These are phyloP conservation scores for Mycena chlorophos DNA, from an alignment of 768 basidiomycete genomes.

Conservation along the genomic window DNA sequence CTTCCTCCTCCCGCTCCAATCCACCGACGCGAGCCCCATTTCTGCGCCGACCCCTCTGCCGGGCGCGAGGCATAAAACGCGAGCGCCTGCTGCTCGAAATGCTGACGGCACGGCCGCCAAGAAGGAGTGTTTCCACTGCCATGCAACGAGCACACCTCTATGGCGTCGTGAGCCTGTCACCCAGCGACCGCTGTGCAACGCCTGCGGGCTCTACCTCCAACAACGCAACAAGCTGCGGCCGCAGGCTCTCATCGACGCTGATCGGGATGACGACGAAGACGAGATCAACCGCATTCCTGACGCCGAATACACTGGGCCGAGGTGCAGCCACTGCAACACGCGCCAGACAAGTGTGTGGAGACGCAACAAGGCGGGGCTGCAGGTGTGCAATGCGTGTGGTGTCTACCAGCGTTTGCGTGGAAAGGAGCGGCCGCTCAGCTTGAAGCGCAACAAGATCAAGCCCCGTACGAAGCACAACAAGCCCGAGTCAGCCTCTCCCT, in stretches of 20 bases:
- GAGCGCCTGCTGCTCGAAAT: neutral
- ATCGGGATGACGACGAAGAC: neutral
- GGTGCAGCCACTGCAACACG: neutral
- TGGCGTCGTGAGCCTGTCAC: conserved; percentile 14
- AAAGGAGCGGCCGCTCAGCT: neutral
- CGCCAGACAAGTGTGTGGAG: conserved; percentile 2
- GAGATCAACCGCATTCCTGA: neutral
- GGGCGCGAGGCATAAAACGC: neutral
- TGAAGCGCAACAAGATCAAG: conserved; percentile 1
- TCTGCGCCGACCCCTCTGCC: neutral
- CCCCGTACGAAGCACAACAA: conserved; percentile 4
- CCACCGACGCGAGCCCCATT: neutral
- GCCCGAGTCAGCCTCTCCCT: no score
- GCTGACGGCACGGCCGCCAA: neutral
- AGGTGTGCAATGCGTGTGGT: conserved; percentile 7
- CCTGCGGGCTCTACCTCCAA: conserved; percentile 13
- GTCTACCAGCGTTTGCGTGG: conserved; percentile 2
- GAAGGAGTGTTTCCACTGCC: conserved; percentile 12
- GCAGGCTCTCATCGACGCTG: conserved; percentile 10
- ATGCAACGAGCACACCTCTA: conserved; percentile 7
- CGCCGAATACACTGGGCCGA: conserved; percentile 6
- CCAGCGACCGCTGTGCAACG: conserved; percentile 7
- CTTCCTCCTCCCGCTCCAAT: neutral
- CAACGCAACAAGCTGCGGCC: conserved; percentile 6
- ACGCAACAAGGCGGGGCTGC: neutral